Evolutionary conservation across 75 land plant genomes (phyloP).

Genomic region (Picea sitchensis): DNA sequence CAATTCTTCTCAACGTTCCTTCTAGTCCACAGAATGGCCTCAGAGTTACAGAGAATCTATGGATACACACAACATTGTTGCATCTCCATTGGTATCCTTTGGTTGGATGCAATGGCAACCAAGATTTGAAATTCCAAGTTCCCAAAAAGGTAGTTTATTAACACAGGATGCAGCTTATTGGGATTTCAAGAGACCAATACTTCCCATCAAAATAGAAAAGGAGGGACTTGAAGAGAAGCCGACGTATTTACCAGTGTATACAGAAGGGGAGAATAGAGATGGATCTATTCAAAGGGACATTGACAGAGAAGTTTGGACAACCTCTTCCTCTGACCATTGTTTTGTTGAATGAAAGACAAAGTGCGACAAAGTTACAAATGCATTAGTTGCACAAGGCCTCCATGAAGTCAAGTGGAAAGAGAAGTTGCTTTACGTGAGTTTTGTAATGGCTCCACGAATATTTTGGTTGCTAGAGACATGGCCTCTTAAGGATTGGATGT

Average conservation of each 20-base stretch:
- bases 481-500: constrained; percentile 83
- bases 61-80: constrained; percentile 52
- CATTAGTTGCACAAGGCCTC: constrained; percentile 64
- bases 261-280: constrained; percentile 11
- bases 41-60: constrained; percentile 43
- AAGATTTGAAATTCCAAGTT: constrained; percentile 18
- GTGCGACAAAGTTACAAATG: constrained; percentile 72
- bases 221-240: constrained; percentile 9
- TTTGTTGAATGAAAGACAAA: constrained; percentile 32
- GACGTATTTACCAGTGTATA: background rate
- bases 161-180: constrained; percentile 18
- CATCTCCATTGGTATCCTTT: constrained; percentile 46
- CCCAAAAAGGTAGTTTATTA: background rate
- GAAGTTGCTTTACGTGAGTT: constrained; percentile 73
- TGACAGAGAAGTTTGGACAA: background rate
- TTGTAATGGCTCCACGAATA: constrained; percentile 58
- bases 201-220: background rate
- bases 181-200: constrained; percentile 28
- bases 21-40: constrained; percentile 7
- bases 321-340: no score
- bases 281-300: background rate
- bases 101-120: constrained; percentile 21
- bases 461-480: constrained; percentile 81
- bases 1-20: background rate
- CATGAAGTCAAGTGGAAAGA: constrained; percentile 66